Conservation (phyloP, 306 rosid genomes). For the Vicia faba region DNA sequence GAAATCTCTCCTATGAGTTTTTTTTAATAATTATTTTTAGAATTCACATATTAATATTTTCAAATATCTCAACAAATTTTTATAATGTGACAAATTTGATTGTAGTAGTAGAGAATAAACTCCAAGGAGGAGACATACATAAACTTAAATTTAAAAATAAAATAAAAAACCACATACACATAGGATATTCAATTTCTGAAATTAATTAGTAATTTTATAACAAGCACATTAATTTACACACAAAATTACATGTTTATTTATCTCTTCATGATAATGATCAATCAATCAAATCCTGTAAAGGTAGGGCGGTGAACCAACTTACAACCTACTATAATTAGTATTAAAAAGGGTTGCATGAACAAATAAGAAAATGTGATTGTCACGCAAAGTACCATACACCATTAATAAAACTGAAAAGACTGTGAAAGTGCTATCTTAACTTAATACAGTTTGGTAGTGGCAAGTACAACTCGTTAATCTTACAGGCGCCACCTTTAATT, state of each 20-base stretch:
- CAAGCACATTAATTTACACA: constrained; percentile 8
- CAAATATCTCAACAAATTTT: too few relatives aligned
- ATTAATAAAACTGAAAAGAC: not conserved
- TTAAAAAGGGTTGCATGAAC: constrained; percentile 32
- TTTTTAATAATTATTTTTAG: too few relatives aligned
- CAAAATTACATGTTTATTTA: not conserved
- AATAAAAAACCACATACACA: too few relatives aligned
- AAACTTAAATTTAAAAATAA: too few relatives aligned
- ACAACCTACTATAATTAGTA: constrained; percentile 10
- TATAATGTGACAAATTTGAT: too few relatives aligned
- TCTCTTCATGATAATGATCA: too few relatives aligned
- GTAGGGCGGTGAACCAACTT: constrained; percentile 21
- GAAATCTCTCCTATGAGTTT: too few relatives aligned
- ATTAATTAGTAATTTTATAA: not conserved
- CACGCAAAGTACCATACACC: constrained; percentile 28
- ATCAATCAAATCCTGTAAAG: constrained; percentile 8
- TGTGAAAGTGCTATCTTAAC: constrained; percentile 33
- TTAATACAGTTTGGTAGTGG: constrained; percentile 7
- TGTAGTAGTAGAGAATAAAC: too few relatives aligned
- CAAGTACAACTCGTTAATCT: constrained; percentile 9
- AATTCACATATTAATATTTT: too few relatives aligned
- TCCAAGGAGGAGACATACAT: too few relatives aligned
- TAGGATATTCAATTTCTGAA: too few relatives aligned
- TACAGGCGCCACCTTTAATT: not conserved
- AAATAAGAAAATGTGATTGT: constrained; percentile 41